Conservation (phyloP, 208 protist species). For the Borovskyia barvae region DNA sequence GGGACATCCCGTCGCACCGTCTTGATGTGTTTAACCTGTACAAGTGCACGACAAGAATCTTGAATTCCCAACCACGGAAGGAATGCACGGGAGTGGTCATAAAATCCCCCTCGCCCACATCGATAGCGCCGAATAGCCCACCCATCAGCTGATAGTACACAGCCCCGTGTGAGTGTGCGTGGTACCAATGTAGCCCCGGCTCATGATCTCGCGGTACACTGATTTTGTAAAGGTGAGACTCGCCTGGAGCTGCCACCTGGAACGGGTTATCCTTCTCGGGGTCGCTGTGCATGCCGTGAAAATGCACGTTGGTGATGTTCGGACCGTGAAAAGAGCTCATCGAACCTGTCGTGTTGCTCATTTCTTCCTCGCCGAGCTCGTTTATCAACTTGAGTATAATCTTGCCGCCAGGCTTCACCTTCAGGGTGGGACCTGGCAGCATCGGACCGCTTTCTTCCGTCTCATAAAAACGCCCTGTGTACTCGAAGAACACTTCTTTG, state of each 20-base stretch:
- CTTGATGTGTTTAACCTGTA: slow-evolving; percentile 55
- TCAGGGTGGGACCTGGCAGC: slow-evolving; percentile 67
- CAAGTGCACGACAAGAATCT: slow-evolving; percentile 70
- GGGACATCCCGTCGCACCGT: slow-evolving; percentile 58
- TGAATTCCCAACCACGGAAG: slow-evolving; percentile 32
- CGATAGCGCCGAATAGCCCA: slow-evolving; percentile 75
- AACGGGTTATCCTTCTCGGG: slow-evolving; percentile 72
- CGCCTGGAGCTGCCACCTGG: slow-evolving; percentile 34
- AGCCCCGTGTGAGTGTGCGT: slow-evolving; percentile 80
- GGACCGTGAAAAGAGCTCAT: slow-evolving; percentile 68
- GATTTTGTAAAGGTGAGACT: slow-evolving; percentile 65
- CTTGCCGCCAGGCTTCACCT: slow-evolving; percentile 62
- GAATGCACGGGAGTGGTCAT: slow-evolving; percentile 39
- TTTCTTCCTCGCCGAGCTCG: slow-evolving; percentile 37
- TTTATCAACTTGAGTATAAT: slow-evolving; percentile 65
- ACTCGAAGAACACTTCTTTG: slow-evolving; percentile 51
- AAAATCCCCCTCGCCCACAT: slow-evolving; percentile 57
- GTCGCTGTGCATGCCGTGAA: slow-evolving; percentile 80
- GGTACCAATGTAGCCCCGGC: slow-evolving; percentile 86
- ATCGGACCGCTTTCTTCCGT: slow-evolving; percentile 28
- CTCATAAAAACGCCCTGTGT: slow-evolving; percentile 70
- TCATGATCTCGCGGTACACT: slow-evolving; percentile 62
- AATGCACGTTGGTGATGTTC: slow-evolving; percentile 85
- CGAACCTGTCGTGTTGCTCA: slow-evolving; percentile 7
- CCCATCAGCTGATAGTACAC: slow-evolving; percentile 73